Percentiles rank a stretch among this genome's conserved stretches.
Evolutionary conservation across 1,284 basidiomycete species (phyloP).

Genomic region (Volvariella surrecta): DNA sequence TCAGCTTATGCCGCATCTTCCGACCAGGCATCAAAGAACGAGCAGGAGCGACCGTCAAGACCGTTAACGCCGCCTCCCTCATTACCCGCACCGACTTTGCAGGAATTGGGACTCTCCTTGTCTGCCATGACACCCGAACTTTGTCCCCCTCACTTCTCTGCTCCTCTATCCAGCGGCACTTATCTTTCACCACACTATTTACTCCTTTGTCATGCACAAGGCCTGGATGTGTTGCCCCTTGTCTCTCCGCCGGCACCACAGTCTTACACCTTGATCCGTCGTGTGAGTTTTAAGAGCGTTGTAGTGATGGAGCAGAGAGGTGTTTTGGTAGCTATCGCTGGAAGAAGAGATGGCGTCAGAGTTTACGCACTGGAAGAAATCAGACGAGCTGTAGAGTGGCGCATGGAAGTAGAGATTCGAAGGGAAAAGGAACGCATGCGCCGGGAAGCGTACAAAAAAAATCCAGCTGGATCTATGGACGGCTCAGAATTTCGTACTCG

Average conservation of each 20-base stretch:
- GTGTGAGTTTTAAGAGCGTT: slow-evolving; percentile 75
- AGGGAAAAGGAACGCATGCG: slow-evolving; percentile 61
- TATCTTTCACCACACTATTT: slow-evolving; percentile 73
- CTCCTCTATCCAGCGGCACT: slow-evolving; percentile 66
- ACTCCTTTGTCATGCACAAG: slow-evolving; percentile 75
- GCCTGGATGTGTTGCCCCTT: slow-evolving; percentile 71
- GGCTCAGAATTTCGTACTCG: slow-evolving; percentile 27
- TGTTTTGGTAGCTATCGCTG: slow-evolving; percentile 77
- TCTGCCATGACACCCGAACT: slow-evolving; percentile 57
- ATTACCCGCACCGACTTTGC: slow-evolving; percentile 58
- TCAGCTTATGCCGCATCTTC: background rate
- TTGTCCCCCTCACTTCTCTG: slow-evolving; percentile 66
- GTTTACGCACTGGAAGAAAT: slow-evolving; percentile 81
- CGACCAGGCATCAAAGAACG: slow-evolving; percentile 9
- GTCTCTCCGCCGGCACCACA: slow-evolving; percentile 61
- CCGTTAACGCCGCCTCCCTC: slow-evolving; percentile 60
- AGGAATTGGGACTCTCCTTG: slow-evolving; percentile 68
- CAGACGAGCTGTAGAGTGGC: slow-evolving; percentile 76
- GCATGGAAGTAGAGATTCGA: slow-evolving; percentile 70
- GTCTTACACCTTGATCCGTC: slow-evolving; percentile 70
- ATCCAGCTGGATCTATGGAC: slow-evolving; percentile 23
- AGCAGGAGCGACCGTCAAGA: slow-evolving; percentile 20
- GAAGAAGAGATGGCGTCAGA: slow-evolving; percentile 71
- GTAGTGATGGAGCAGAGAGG: slow-evolving; percentile 84
- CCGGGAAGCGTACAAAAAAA: slow-evolving; percentile 56